Percentiles rank a stretch among this genome's conserved stretches.
phyloP scores from a whole-genome alignment of 345 rosid genomes.

The Limnanthes douglasii region DNA sequence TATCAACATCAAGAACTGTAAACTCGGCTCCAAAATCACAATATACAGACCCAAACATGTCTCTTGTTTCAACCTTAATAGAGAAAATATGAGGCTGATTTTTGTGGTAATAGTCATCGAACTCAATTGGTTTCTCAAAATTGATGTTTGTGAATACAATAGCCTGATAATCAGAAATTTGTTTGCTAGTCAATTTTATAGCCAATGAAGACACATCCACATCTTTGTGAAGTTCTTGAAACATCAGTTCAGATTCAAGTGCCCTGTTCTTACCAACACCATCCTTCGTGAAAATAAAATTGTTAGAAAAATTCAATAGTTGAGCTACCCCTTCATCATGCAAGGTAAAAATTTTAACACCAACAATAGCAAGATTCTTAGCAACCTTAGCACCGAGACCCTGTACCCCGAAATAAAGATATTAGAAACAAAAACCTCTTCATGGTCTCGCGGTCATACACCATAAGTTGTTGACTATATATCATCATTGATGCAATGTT shows the following conservation, averaged over 20 bases:
- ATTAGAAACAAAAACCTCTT: conserved; percentile 76
- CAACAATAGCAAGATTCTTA: conserved; percentile 90
- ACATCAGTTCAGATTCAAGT: conserved; percentile 78
- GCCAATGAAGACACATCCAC: conserved; percentile 63
- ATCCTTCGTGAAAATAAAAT: conserved; percentile 66
- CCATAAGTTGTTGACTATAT: conserved; percentile 98
- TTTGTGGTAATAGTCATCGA: conserved; percentile 68
- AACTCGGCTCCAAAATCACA: conserved; percentile 96
- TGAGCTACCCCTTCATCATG: conserved; percentile 79
- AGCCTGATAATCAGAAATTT: conserved; percentile 78
- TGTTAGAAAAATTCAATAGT: conserved; percentile 86
- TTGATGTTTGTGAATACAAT: conserved; percentile 79
- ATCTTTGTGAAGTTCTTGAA: conserved; percentile 92
- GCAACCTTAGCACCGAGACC: conserved; percentile 98
- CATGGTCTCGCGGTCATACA: conserved; percentile 98
- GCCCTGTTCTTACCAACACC: conserved; percentile 93
- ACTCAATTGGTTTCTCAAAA: conserved; percentile 63
- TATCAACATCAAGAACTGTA: conserved; percentile 85
- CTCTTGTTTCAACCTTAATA: conserved; percentile 87
- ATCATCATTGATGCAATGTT: conserved; percentile 86
- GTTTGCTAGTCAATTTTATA: conserved; percentile 48
- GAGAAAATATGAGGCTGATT: conserved; percentile 85
- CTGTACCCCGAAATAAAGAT: conserved; percentile 85
- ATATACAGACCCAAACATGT: conserved; percentile 87
- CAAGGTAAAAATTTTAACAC: conserved; percentile 92